A percentile compares a stretch with the other conserved stretches of the same genome.
These are phyloP conservation scores for Heliocybe sulcata DNA, from an alignment of 1,284 basidiomycete species.

Conservation along the genomic window DNA sequence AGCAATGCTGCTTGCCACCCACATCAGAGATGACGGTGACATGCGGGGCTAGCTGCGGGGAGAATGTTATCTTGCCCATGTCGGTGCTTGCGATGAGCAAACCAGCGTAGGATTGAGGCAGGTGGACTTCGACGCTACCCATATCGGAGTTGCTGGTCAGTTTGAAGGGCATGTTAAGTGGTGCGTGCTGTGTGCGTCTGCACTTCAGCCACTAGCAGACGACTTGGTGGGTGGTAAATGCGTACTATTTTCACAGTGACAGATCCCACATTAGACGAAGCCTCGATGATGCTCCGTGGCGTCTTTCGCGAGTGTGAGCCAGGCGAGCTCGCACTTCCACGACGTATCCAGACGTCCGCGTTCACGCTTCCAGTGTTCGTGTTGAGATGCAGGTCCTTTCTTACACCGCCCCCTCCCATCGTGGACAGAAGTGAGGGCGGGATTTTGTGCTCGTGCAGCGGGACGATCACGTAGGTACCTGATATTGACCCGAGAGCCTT, in stretches of 20 bases:
- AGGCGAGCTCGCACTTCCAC: background rate
- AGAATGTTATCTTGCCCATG: conserved; percentile 4
- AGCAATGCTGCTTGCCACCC: conserved; percentile 4
- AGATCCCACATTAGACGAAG: background rate
- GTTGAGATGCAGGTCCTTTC: conserved; percentile 7
- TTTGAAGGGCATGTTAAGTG: background rate
- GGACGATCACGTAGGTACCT: conserved; percentile 8
- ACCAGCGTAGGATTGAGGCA: background rate
- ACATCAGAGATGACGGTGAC: conserved; percentile 6
- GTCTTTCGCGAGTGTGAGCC: background rate
- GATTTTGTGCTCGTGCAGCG: conserved; percentile 2
- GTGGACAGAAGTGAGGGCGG: conserved; percentile 5
- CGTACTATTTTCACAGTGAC: background rate
- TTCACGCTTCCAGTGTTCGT: background rate
- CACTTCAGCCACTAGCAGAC: background rate
- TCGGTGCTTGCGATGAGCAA: conserved; percentile 2
- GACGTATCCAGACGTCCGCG: conserved; percentile 6
- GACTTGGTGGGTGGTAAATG: background rate
- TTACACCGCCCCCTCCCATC: background rate
- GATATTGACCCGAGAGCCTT: conserved; percentile 4
- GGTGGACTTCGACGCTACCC: background rate
- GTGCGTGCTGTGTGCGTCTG: background rate
- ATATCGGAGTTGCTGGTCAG: background rate
- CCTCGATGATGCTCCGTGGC: background rate
- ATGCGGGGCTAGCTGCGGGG: conserved; percentile 2